phyloP scores from a whole-genome alignment of 345 rosid species.

The Lenwebbia sp. region DNA sequence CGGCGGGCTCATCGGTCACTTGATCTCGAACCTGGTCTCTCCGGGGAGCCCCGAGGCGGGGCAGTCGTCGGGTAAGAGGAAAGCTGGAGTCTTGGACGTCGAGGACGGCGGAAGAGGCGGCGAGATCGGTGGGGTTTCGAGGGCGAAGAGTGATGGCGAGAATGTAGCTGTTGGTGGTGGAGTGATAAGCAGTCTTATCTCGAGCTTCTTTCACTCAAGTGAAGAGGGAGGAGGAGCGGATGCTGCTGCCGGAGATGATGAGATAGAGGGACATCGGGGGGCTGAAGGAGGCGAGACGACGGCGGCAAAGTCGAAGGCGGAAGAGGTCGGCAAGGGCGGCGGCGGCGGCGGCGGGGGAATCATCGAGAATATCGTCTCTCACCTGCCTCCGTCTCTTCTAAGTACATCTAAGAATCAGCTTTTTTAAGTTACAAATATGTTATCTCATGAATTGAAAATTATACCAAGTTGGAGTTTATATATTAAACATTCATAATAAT shows the following conservation, averaged over 20 bases:
- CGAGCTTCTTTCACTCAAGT: constrained; percentile 8
- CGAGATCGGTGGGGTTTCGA: background rate
- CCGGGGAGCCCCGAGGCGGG: background rate
- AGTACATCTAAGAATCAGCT: constrained; percentile 13
- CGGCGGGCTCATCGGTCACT: constrained; percentile 4
- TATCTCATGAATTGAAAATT: too few relatives aligned
- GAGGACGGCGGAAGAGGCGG: background rate
- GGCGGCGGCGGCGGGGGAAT: constrained; percentile 25
- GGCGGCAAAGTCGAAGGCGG: background rate
- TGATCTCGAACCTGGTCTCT: constrained; percentile 16
- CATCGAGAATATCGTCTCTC: constrained; percentile 43
- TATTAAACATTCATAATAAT: background rate
- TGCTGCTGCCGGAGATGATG: background rate
- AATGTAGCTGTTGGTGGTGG: background rate
- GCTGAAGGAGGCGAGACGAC: background rate
- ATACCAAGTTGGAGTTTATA: too few relatives aligned
- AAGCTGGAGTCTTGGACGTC: background rate
- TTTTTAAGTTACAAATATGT: too few relatives aligned
- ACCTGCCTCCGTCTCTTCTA: constrained; percentile 38
- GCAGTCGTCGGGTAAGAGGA: background rate
- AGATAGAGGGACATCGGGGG: background rate
- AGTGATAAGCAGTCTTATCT: constrained; percentile 7
- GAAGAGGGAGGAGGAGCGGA: background rate
- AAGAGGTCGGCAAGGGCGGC: background rate
- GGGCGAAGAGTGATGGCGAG: background rate